phyloP scores from a whole-genome alignment of 345 rosid genomes.

The Gossypium mustelinum region DNA sequence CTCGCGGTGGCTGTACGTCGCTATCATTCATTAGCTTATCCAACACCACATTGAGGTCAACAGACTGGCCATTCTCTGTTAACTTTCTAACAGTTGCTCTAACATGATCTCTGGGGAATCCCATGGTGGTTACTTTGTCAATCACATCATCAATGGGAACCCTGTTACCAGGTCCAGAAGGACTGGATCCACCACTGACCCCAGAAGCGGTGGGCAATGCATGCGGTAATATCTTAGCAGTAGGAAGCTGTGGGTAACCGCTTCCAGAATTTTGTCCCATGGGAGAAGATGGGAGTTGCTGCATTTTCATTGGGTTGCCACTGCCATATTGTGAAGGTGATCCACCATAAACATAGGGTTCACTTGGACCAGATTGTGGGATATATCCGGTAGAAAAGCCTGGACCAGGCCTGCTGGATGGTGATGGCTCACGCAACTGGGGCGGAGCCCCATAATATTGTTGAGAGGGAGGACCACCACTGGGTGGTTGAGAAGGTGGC shows the following conservation, averaged over 20 bases:
- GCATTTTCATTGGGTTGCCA: slow-evolving; percentile 48
- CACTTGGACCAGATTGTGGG: slow-evolving; percentile 45
- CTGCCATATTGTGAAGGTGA: slow-evolving; percentile 56
- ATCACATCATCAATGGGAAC: slow-evolving; percentile 77
- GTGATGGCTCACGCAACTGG: slow-evolving; percentile 44
- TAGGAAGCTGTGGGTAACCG: slow-evolving; percentile 74
- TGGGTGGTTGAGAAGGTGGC: slow-evolving; percentile 52
- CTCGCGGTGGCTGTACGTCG: slow-evolving; percentile 68
- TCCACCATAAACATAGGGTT: slow-evolving; percentile 29
- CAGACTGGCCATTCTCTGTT: slow-evolving; percentile 82
- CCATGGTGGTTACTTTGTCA: slow-evolving; percentile 80
- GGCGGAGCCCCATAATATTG: slow-evolving; percentile 53
- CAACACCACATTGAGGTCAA: slow-evolving; percentile 77
- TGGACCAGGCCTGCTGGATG: slow-evolving; percentile 53
- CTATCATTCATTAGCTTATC: slow-evolving; percentile 93
- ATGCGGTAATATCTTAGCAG: slow-evolving; percentile 74
- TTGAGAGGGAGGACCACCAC: slow-evolving; percentile 53
- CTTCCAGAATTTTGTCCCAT: slow-evolving; percentile 40
- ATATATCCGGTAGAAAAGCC: slow-evolving; percentile 59
- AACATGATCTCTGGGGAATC: slow-evolving; percentile 86
- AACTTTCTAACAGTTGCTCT: slow-evolving; percentile 71
- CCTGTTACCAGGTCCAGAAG: slow-evolving; percentile 67
- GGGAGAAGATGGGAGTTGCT: slow-evolving; percentile 37
- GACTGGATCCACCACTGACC: slow-evolving; percentile 47
- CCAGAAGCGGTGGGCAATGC: slow-evolving; percentile 69